Base-by-base conservation (phyloP, 257 asterid species). In the Solanum chiquidenum region DNA sequence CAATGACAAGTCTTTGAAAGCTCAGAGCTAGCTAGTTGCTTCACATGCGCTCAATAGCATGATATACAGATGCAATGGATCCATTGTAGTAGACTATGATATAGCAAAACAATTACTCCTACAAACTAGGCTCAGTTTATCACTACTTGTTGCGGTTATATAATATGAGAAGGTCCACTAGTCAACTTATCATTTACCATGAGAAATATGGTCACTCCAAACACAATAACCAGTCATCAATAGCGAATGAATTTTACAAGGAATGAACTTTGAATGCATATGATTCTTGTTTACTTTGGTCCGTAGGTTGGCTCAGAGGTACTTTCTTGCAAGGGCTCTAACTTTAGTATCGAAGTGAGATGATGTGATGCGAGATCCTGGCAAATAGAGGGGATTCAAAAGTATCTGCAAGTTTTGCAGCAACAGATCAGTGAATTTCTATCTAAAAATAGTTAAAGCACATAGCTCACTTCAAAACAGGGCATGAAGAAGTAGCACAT, bases 321-420 rank as follows among this genome's bases (percentile, higher is more conserved):
- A 95, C 88, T 94, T 97, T 86, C 99, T 93, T 8, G 99, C 99
- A 52, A 96, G 98, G 84, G 99, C 98, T 88, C 99, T 91, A 44
- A 97, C 98, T 93, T 97, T 97, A 83, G 99, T 97, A 84, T 96
- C 99, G n/a, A 97, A 97, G 90, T 96, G 99, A 35, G 99, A 95
- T 72, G 99, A 96, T 58, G 98, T 91, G 90, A 97, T 88, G 44
- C 99, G 98, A 72, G 98, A 93, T 89, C 99, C 99, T n/a, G 99
- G 98, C 44, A 96, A 93, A 90, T 96, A 97, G 31, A 96, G 98
- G 83, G 99, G 99, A 90, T 96, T 97, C 87, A 95, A 97, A 91
- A 97, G 98, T 84, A 94, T 93, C 99, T 97, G 99, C 91, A 90
- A 89, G 90, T 55, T 44, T 38, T 83, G 42, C 37, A 86, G 44